phyloP scores from a whole-genome alignment of 2,329 filamentous ascomycete genomes.

The Madurella fahalii region DNA sequence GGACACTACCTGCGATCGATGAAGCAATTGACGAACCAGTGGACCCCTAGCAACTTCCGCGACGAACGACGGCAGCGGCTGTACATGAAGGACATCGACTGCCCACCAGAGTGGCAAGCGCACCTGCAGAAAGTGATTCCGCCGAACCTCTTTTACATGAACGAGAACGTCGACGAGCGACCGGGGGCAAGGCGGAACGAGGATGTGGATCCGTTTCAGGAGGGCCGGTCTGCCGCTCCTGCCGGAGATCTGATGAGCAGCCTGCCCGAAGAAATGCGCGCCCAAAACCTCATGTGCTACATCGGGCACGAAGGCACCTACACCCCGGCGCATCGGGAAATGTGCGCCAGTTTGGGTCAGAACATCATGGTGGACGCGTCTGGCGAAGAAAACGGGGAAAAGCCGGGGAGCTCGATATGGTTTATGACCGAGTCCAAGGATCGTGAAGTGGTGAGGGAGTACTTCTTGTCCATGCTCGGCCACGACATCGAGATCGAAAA shows the following conservation, averaged over 20 bases:
- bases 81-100: conserved; percentile 97
- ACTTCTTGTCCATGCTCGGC: conserved; percentile 86
- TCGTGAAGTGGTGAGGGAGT: conserved; percentile 83
- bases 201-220: conserved; percentile 40
- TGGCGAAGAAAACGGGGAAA: conserved; percentile 65
- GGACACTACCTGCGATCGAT: conserved; percentile 89
- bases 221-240: conserved; percentile 55
- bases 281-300: conserved; percentile 97
- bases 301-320: conserved; percentile 96
- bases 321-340: conserved; percentile 91
- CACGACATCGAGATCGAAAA: conserved; percentile 97
- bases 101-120: conserved; percentile 79
- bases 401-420: conserved; percentile 88
- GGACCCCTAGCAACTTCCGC: conserved; percentile 68
- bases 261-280: conserved; percentile 79
- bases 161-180: conserved; percentile 63
- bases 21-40: conserved; percentile 78
- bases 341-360: conserved; percentile 93
- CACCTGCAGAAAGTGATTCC: conserved; percentile 75
- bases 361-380: conserved; percentile 99
- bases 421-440: conserved; percentile 98
- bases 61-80: conserved; percentile 79
- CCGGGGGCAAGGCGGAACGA: conserved; percentile 25
- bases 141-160: conserved; percentile 81
- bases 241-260: conserved; percentile 95